These are phyloP conservation scores for Saccharomyces kudriavzevii DNA, from an alignment of 805 yeast genomes.

Conservation along the genomic window DNA sequence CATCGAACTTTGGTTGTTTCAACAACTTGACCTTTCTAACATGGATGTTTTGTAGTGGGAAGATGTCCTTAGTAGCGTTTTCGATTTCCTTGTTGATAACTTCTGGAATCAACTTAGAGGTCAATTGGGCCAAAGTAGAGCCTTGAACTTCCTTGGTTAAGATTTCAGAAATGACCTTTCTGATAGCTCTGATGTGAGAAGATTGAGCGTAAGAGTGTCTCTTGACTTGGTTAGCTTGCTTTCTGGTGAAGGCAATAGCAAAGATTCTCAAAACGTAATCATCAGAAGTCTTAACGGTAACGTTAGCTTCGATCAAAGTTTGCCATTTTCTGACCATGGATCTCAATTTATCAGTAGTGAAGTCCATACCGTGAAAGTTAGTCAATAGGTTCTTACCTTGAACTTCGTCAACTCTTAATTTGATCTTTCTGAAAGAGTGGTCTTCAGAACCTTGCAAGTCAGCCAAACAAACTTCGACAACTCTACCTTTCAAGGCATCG, in stretches of 20 bases:
- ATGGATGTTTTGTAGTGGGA: constrained; percentile 97
- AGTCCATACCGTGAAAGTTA: constrained; percentile 99
- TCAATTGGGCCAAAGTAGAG: constrained; percentile 92
- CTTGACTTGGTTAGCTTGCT: constrained; percentile 93
- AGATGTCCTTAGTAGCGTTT: constrained; percentile 89
- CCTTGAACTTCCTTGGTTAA: constrained; percentile 93
- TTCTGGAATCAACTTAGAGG: constrained; percentile 96
- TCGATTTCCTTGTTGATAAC: constrained; percentile 98
- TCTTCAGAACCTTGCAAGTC: constrained; percentile 98
- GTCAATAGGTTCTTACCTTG: constrained; percentile 98
- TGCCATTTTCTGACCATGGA: constrained; percentile 99
- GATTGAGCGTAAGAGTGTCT: constrained; percentile 97
- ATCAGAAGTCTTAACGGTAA: constrained; percentile 95
- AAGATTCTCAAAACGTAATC: constrained; percentile 95
- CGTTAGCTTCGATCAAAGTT: constrained; percentile 95
- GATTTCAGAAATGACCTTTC: constrained; percentile 94
- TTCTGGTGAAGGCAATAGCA: constrained; percentile 97
- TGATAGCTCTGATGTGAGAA: constrained; percentile 92
- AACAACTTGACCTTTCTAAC: constrained; percentile 97
- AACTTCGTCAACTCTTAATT: constrained; percentile 97
- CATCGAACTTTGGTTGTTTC: constrained; percentile 97
- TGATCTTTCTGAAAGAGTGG: constrained; percentile 95
- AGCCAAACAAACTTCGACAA: constrained; percentile 90
- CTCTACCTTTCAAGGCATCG: constrained; percentile 97
- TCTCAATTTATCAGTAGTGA: constrained; percentile 95